Base-by-base conservation (phyloP, 257 asterid species). In the Solanum raphanifolium region DNA sequence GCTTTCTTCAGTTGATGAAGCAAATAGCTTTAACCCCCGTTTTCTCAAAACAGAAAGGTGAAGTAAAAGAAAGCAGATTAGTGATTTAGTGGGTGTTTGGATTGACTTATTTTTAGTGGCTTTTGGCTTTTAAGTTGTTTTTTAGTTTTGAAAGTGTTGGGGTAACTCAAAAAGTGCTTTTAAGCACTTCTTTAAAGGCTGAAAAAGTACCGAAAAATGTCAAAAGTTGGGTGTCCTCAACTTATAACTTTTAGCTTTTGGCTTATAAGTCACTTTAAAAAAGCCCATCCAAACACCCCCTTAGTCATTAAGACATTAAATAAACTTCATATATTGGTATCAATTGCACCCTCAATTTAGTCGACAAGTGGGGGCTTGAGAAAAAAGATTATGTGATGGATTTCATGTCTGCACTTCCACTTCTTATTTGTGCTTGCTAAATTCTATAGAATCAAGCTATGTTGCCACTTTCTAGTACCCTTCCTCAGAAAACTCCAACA, bases 351-450 rank as follows among this genome's bases (percentile, higher is more conserved):
- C 86, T 31, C 86, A 82, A 82, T 82, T 48, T 18, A 18, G 69
- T 82, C 12, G 41, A 82, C 29, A 20, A 82, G 29, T 46, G 66
- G 41, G 60, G 43, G 29, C 69, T 48, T 48, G 85, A 48, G 39
- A 29, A 82, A 82, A 29, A 82, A 82, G 43, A 82, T 82, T 16
- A 18, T 48, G 41, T 82, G 41, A 31, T 48, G 86, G 25, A 52
- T 48, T 48, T 55, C 69, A 48, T 29, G 41, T 60, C 86, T 18
- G 18, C 43, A 46, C 86, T 46, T 78, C 84, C 86, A 86, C 29
- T 60, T 41, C 55, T 73, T 85, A 46, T 88, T 88, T 81, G 71
- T 74, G 75, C 78, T 88, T 69, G 31, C 65, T 66, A 71, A 36
- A 41, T 82, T 66, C 39, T 82, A 48, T 82, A 48, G 12, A 82